Evolutionary conservation across 768 basidiomycete genomes (phyloP), one percentile per base, ranked within the genome.

Genomic region (Mycena pura): DNA sequence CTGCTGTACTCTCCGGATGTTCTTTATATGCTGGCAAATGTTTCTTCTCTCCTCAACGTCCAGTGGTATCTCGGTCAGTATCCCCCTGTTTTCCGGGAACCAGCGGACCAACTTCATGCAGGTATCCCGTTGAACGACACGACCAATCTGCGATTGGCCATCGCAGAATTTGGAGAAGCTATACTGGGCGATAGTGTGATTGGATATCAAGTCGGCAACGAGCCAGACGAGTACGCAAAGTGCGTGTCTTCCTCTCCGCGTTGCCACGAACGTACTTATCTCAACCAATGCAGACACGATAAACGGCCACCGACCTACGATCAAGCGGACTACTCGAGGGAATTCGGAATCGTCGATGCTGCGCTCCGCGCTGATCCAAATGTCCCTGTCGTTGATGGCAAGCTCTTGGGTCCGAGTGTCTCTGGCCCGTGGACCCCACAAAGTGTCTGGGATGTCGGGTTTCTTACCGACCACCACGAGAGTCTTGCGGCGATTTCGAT

Each of bases 191-290:
- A 85, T 60, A 76, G 82, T 62, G 78, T 94, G 13, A 72, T 90
- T 32, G 92, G 89, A 0, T 75, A 91, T 21, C 89, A 92, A 71
- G 82, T 85, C 5, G 91, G 87, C 1, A 92, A 93, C 72, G 90
- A 92, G 73, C 84, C 77, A 10, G 84, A 86, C 70, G 72, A 84
- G 40, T 87, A 84, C 58, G 80, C 65, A 0, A 54, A 63, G 24
- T 82, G 81, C 62, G 71, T 70, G 0, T 21, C 27, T 19, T 39
- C 22, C 21, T 9, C 6, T 28, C 11, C 13, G 29, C 9, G 11
- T 15, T 22, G 6, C n/a, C 14, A 17, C 10, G 6, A 4, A 28
- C n/a, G n/a, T n/a, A n/a, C n/a, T n/a, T n/a, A n/a, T 39, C 51
- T 60, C 32, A 60, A 31, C 11, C 15, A 2, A 39, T 48, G 29